Percentiles rank a stretch among this genome's conserved stretches.
Evolutionary conservation across 208 protist genomes (phyloP).

Genomic region (Trichomonas vaginalis): DNA sequence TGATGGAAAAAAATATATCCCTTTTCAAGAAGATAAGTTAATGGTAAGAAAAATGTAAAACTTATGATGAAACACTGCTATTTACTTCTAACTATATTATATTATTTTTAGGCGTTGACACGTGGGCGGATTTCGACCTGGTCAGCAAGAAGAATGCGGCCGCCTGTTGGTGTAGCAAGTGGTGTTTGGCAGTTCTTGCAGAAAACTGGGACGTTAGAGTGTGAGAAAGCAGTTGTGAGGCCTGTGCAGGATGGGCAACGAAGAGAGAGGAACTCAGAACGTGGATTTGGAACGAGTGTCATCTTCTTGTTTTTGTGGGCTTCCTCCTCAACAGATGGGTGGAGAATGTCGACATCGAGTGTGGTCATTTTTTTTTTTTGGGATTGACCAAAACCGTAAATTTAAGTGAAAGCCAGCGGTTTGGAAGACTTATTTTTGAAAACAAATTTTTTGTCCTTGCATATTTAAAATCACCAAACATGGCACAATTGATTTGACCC

Average conservation of each 20-base stretch:
- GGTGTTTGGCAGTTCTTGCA: neutral
- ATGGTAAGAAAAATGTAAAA: too few relatives aligned
- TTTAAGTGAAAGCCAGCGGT: too few relatives aligned
- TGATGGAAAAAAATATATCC: too few relatives aligned
- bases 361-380: neutral
- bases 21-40: too few relatives aligned
- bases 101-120: neutral
- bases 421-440: too few relatives aligned
- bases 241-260: neutral
- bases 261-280: slow-evolving; percentile 2
- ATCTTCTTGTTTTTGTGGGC: neutral
- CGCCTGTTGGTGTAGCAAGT: neutral
- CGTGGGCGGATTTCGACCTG: neutral
- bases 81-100: neutral
- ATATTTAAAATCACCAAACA: too few relatives aligned
- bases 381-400: neutral
- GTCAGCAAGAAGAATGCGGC: neutral
- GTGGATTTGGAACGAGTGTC: slow-evolving; percentile 4
- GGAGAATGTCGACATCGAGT: neutral
- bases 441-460: too few relatives aligned
- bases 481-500: too few relatives aligned
- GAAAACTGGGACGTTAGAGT: neutral
- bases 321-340: neutral
- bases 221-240: neutral
- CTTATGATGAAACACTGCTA: too few relatives aligned